Conservation (phyloP, 2,329 filamentous ascomycete species). For the Cadophora sp. region DNA sequence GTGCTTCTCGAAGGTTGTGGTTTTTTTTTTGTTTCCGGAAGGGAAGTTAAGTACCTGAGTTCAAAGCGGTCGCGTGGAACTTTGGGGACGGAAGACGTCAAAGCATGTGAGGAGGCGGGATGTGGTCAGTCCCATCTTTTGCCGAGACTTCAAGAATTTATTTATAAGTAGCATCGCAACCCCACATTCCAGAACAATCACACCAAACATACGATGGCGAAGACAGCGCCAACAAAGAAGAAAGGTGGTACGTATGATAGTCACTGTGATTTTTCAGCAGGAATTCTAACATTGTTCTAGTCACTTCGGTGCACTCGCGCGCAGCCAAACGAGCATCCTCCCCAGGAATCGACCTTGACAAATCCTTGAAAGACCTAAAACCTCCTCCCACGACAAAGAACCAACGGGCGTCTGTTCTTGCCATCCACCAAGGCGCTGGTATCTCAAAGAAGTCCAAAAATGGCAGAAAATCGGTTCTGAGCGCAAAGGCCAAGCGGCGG, state of each 20-base stretch:
- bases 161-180: conserved; percentile 16
- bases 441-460: conserved; percentile 71
- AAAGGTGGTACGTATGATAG: conserved; percentile 37
- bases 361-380: conserved; percentile 68
- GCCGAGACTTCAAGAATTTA: conserved; percentile 27
- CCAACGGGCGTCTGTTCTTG: conserved; percentile 70
- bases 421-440: conserved; percentile 70
- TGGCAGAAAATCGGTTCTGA: conserved; percentile 60
- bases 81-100: background rate
- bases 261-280: background rate
- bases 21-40: background rate
- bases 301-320: conserved; percentile 72
- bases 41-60: background rate
- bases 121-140: background rate
- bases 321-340: conserved; percentile 76
- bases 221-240: conserved; percentile 45
- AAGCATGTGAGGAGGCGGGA: conserved; percentile 17
- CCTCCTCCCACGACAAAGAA: conserved; percentile 57
- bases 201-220: conserved; percentile 41
- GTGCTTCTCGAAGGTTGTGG: background rate
- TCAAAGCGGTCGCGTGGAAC: conserved; percentile 13
- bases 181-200: conserved; percentile 24
- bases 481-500: conserved; percentile 60
- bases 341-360: conserved; percentile 73
- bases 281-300: conserved; percentile 30